A percentile compares a stretch with the other conserved stretches of the same genome.
phyloP scores from a whole-genome alignment of 768 basidiomycete genomes.

The Chlorophyllum brunneum region DNA sequence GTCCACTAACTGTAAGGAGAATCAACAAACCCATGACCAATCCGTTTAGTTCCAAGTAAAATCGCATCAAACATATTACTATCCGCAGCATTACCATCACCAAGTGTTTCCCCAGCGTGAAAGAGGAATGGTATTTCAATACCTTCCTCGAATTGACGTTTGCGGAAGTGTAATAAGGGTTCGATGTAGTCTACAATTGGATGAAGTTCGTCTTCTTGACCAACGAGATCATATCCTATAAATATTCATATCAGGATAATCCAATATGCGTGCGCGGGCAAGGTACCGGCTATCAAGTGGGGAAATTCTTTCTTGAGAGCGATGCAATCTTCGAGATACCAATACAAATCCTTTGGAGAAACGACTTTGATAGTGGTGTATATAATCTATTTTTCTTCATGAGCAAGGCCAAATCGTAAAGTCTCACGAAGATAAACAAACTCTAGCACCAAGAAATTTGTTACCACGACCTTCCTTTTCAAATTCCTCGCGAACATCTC shows the following conservation, averaged over 20 bases:
- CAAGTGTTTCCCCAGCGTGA: constrained; percentile 78
- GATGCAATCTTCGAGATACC: constrained; percentile 74
- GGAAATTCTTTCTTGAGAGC: constrained; percentile 71
- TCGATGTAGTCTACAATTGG: constrained; percentile 63
- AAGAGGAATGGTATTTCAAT: constrained; percentile 74
- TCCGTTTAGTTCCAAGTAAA: constrained; percentile 71
- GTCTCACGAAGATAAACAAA: constrained; percentile 21
- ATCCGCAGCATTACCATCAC: constrained; percentile 72
- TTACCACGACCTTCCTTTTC: constrained; percentile 48
- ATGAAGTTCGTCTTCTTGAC: constrained; percentile 57
- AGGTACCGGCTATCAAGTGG: constrained; percentile 61
- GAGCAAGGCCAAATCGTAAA: neutral
- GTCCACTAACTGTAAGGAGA: too few relatives aligned
- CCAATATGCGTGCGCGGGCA: too few relatives aligned
- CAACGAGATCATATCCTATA: constrained; percentile 77
- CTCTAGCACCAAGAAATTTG: constrained; percentile 66
- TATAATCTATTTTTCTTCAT: constrained; percentile 52
- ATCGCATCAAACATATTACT: constrained; percentile 77
- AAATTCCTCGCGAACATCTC: constrained; percentile 51
- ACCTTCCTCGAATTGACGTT: constrained; percentile 50
- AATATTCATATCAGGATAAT: neutral
- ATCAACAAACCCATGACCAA: constrained; percentile 74
- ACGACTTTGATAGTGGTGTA: constrained; percentile 61
- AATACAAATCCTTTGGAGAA: constrained; percentile 51
- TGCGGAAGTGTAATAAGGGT: constrained; percentile 54